phyloP scores from a whole-genome alignment of 225 moss, liverwort and hornwort species.

The Physcomitrium patens region DNA sequence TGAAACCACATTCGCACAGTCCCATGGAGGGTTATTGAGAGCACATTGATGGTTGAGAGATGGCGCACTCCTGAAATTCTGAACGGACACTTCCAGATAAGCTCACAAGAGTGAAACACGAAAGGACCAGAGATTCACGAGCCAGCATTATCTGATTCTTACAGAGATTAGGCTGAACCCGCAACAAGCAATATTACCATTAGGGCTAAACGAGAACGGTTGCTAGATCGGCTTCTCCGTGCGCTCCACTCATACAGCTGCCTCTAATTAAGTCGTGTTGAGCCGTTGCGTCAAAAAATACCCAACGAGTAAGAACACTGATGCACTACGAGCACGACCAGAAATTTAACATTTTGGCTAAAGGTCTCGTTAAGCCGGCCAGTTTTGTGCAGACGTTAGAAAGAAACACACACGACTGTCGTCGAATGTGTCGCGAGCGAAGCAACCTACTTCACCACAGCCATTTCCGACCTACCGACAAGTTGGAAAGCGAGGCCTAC shows the following conservation, averaged over 20 bases:
- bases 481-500: background rate
- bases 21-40: too few species aligned
- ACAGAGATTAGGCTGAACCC: background rate
- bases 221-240: constrained; percentile 11
- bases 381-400: constrained; percentile 11
- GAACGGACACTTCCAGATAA: too few species aligned
- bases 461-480: background rate
- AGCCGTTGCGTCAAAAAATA: too few species aligned
- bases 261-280: too few species aligned
- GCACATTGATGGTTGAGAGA: too few species aligned
- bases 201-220: background rate
- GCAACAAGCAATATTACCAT: constrained; percentile 20
- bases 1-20: too few species aligned
- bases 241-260: constrained; percentile 27
- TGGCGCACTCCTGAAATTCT: too few species aligned
- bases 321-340: background rate
- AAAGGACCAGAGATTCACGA: too few species aligned
- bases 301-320: too few species aligned
- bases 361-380: constrained; percentile 24
- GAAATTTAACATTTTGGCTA: background rate
- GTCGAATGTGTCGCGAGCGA: background rate
- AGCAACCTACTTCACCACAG: background rate
- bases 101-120: too few species aligned
- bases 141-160: background rate
- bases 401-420: constrained; percentile 10